Conservation (phyloP, 257 asterid genomes). For the Jaltomata sinuosa region DNA sequence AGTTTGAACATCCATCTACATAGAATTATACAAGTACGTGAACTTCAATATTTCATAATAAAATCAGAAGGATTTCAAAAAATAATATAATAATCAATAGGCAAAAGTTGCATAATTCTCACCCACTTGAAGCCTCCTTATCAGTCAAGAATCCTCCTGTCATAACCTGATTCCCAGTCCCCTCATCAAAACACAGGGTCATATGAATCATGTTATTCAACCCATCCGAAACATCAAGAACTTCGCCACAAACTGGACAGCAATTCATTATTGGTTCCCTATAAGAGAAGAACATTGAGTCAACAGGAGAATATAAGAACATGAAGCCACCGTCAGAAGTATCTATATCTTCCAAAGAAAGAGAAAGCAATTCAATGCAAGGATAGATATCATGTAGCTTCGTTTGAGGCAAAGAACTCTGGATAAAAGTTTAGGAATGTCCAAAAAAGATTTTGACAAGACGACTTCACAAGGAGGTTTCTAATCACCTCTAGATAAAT, state of each 20-base stretch:
- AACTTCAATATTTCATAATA: neutral
- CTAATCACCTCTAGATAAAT: neutral
- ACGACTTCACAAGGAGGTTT: neutral
- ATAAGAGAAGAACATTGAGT: constrained; percentile 15
- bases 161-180: constrained; percentile 96
- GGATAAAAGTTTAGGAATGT: neutral
- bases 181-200: constrained; percentile 97
- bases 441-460: neutral
- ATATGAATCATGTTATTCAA: constrained; percentile 76
- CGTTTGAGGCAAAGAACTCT: neutral
- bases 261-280: constrained; percentile 87
- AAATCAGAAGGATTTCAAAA: neutral
- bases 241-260: constrained; percentile 96
- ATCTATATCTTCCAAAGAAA: neutral
- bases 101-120: constrained; percentile 15
- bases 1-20: constrained; percentile 97
- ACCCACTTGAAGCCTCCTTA: constrained; percentile 97
- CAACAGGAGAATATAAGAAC: constrained; percentile 3
- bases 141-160: constrained; percentile 97
- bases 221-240: constrained; percentile 67
- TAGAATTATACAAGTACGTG: constrained; percentile 5
- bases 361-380: neutral
- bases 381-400: neutral
- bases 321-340: constrained; percentile 37
- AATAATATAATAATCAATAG: constrained; percentile 1